Evolutionary conservation across 176 grass and related monocot genomes (phyloP).

Genomic region (Poa pratensis): DNA sequence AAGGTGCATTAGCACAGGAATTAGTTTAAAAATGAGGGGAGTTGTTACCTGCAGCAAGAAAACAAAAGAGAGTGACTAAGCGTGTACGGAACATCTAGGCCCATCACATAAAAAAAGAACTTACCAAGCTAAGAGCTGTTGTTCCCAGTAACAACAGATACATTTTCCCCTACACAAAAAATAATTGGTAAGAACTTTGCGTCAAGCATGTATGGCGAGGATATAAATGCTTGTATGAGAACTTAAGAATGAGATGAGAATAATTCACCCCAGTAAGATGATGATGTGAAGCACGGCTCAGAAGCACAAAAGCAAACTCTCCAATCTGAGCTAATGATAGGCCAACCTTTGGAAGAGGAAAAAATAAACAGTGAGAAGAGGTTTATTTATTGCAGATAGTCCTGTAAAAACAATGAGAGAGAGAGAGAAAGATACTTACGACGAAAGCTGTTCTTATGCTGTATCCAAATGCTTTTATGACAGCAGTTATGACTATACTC

Average conservation of each 20-base stretch:
- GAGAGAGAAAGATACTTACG: conserved; percentile 52
- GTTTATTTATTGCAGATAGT: conserved; percentile 20
- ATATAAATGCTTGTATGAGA: conserved; percentile 29
- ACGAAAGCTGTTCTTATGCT: conserved; percentile 92
- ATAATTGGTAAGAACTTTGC: conserved; percentile 15
- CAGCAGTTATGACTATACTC: conserved; percentile 72
- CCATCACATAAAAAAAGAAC: conserved; percentile 34
- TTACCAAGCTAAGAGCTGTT: conserved; percentile 96
- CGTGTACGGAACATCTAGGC: conserved; percentile 29
- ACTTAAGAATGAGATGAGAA: conserved; percentile 20
- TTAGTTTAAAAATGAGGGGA: conserved; percentile 99
- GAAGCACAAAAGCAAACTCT: conserved; percentile 98
- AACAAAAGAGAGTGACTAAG: conserved; percentile 26
- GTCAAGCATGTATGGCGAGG: conserved; percentile 3
- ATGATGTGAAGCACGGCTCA: conserved; percentile 97
- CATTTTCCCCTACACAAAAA: conserved; percentile 82
- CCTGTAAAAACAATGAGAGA: background rate
- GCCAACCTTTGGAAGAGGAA: conserved; percentile 67
- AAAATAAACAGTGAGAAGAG: conserved; percentile 34
- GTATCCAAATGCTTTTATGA: conserved; percentile 94
- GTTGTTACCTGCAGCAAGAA: conserved; percentile 77
- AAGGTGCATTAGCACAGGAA: conserved; percentile 94
- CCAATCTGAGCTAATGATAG: conserved; percentile 99
- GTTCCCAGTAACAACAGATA: conserved; percentile 96
- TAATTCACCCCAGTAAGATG: conserved; percentile 91